phyloP scores from a whole-genome alignment of 495 filamentous ascomycete species.

The Annulohypoxylon stygium region DNA sequence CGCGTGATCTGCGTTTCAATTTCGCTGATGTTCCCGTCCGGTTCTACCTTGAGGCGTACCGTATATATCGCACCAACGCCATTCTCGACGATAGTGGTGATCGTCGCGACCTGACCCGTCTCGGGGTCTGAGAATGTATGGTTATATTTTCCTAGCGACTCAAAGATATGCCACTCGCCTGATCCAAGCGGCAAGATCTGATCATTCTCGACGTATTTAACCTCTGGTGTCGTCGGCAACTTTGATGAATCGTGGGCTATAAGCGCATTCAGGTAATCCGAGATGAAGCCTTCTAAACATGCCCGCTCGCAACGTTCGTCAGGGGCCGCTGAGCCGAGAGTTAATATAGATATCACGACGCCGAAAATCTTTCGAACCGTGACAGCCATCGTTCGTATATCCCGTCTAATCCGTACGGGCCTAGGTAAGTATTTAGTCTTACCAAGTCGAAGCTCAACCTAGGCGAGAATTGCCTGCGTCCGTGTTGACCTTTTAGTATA shows the following conservation, averaged over 20 bases:
- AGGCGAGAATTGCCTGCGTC: conserved; percentile 6
- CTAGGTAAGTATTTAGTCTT: neutral
- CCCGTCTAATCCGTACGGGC: neutral
- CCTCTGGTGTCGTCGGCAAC: conserved; percentile 32
- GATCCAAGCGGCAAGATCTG: conserved; percentile 43
- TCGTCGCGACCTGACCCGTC: conserved; percentile 43
- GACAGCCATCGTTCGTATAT: conserved; percentile 15
- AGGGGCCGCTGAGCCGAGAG: conserved; percentile 6
- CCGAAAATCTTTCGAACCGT: conserved; percentile 22
- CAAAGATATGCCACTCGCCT: conserved; percentile 44
- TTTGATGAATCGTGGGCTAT: conserved; percentile 42
- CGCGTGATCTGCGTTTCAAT: conserved; percentile 48
- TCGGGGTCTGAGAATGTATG: conserved; percentile 48
- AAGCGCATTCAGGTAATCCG: conserved; percentile 41
- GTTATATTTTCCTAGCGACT: conserved; percentile 43
- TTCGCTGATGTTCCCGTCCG: conserved; percentile 43
- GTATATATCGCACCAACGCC: conserved; percentile 41
- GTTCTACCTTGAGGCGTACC: conserved; percentile 45
- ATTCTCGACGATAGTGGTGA: conserved; percentile 47
- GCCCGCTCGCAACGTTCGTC: conserved; percentile 32
- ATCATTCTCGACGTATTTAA: conserved; percentile 46
- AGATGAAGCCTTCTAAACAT: conserved; percentile 38
- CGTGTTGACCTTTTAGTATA: conserved; percentile 11
- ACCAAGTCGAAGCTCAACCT: neutral
- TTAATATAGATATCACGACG: conserved; percentile 17